Evolutionary conservation across 352 stramenopile species (phyloP).

Genomic region (Pythium coloratum): DNA sequence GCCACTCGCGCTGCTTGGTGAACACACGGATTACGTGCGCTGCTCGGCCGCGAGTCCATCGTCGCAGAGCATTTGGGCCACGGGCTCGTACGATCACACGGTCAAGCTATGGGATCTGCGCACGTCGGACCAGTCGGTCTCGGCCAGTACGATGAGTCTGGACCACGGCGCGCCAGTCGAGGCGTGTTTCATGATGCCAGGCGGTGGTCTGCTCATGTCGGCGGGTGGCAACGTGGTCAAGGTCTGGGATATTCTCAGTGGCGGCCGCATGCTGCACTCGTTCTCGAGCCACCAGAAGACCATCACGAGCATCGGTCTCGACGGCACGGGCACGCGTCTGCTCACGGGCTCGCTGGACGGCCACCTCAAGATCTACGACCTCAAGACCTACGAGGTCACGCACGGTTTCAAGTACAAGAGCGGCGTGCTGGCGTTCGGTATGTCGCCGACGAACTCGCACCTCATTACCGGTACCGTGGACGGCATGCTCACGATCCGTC

Average conservation of each 20-base stretch:
- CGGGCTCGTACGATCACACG: constrained; percentile 92
- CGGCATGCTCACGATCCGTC: constrained; percentile 81
- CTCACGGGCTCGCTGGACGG: constrained; percentile 90
- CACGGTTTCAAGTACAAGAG: constrained; percentile 89
- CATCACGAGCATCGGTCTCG: constrained; percentile 89
- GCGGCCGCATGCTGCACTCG: constrained; percentile 81
- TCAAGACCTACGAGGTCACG: constrained; percentile 90
- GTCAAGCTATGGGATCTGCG: constrained; percentile 92
- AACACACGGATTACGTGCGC: constrained; percentile 90
- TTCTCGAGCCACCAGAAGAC: constrained; percentile 94
- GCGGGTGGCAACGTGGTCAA: constrained; percentile 90
- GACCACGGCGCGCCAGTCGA: constrained; percentile 90
- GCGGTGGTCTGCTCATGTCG: constrained; percentile 79
- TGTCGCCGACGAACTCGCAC: constrained; percentile 86
- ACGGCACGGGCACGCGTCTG: constrained; percentile 87
- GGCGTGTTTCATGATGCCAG: constrained; percentile 83
- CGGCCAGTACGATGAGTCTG: constrained; percentile 51
- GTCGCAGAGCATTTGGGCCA: constrained; percentile 82
- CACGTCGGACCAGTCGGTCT: constrained; percentile 60
- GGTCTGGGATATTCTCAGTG: constrained; percentile 92
- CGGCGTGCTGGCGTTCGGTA: constrained; percentile 75
- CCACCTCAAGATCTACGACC: constrained; percentile 93
- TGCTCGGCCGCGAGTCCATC: constrained; percentile 66
- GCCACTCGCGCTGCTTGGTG: constrained; percentile 66
- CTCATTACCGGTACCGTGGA: constrained; percentile 77